phyloP scores from a whole-genome alignment of 306 rosid genomes.

The Medicago ruthenica region DNA sequence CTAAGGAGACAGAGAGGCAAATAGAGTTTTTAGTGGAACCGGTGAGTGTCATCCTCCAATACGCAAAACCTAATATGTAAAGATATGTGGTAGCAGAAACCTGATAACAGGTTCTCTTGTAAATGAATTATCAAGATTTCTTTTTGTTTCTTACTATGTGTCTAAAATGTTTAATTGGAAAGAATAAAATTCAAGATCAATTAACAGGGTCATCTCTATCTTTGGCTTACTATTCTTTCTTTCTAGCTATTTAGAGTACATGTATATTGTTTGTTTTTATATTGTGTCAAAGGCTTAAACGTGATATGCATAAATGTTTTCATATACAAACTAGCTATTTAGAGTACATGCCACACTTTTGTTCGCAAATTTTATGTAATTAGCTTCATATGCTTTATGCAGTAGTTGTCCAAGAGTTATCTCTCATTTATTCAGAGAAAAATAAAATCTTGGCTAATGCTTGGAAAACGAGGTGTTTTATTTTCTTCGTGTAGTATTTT shows the following conservation, averaged over 20 bases:
- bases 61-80: too few species aligned
- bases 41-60: too few species aligned
- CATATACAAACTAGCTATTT: neutral
- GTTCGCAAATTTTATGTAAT: neutral
- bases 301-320: neutral
- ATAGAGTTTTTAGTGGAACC: neutral
- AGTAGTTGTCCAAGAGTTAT: too few species aligned
- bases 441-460: too few species aligned
- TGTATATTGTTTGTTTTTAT: neutral
- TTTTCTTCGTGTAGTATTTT: neutral
- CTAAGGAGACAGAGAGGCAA: slow-evolving; percentile 28
- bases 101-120: neutral
- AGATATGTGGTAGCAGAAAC: neutral
- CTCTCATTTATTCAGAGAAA: too few species aligned
- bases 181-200: neutral
- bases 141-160: too few species aligned
- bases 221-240: neutral
- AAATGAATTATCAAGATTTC: neutral
- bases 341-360: neutral
- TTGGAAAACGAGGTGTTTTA: too few species aligned
- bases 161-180: too few species aligned
- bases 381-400: too few species aligned
- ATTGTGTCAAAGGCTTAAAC: neutral
- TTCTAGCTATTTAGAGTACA: too few species aligned
- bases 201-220: neutral